A percentile compares a stretch with the other conserved stretches of the same genome.
Evolutionary conservation across 768 basidiomycete genomes (phyloP).

Genomic region (Chalciporus chontae): DNA sequence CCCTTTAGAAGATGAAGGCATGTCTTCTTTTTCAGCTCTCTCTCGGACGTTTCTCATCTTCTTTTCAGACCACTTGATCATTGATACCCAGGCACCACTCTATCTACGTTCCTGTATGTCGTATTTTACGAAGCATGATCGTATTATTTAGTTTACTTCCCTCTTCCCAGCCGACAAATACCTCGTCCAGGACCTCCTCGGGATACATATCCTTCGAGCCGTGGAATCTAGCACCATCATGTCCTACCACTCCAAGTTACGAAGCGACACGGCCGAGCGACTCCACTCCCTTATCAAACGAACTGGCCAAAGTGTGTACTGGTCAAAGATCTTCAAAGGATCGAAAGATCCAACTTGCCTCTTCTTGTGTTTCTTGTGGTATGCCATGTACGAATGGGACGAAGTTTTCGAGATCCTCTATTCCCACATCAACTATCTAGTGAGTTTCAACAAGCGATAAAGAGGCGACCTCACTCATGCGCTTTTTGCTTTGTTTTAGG

Average conservation of each 20-base stretch:
- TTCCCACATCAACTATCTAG: conserved; percentile 47
- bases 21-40: background rate
- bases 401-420: conserved; percentile 53
- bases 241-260: conserved; percentile 29
- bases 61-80: conserved; percentile 27
- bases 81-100: conserved; percentile 53
- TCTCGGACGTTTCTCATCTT: background rate
- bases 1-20: conserved; percentile 8
- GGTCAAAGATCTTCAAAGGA: conserved; percentile 24
- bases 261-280: conserved; percentile 19
- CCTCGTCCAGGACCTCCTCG: conserved; percentile 44
- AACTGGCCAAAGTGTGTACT: conserved; percentile 32
- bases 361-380: conserved; percentile 53
- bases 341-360: conserved; percentile 52
- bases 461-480: background rate
- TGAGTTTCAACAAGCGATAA: conserved; percentile 21
- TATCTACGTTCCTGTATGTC: conserved; percentile 31
- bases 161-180: conserved; percentile 15
- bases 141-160: background rate
- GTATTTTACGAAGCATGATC: background rate
- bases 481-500: conserved; percentile 30
- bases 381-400: conserved; percentile 61
- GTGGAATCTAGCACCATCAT: conserved; percentile 21
- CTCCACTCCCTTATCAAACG: conserved; percentile 29
- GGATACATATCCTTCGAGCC: conserved; percentile 48